Evolutionary conservation across 2,329 filamentous ascomycete genomes (phyloP), one percentile per base, ranked within the genome.

Genomic region (Coleophoma cylindrospora): DNA sequence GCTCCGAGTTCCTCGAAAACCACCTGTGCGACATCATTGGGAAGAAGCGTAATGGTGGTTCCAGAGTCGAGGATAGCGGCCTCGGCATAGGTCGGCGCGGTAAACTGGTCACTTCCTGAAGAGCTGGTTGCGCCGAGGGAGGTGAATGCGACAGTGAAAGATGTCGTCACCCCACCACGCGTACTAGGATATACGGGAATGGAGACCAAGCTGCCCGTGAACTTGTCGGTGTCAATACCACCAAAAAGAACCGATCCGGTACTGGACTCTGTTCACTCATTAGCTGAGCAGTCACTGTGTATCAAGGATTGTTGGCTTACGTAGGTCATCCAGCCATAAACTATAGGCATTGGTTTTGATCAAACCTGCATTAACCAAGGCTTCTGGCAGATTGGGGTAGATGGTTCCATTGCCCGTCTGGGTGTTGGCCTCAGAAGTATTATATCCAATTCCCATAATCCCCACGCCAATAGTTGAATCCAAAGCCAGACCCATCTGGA

Each of bases 11-110:
- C 56, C 43, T 60, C 45, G 62, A 67, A 68, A 34, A 81, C 68
- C 37, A 63, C 58, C 33, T 68, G 55, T 53, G 79, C 74, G 51
- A 86, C 66, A 34, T 69, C 59, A 50, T 76, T 67, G 3, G 85
- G 84, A 2, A 89, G 72, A 55, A 83, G 79, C 66, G 77, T 83
- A 47, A 86, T 66, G 43, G 79, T 84, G 55, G 78, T 82, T 44
- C 85, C 85, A 14, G 78, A 81, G 66, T 86, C 82, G 32, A 86
- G 72, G 43, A 81, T 72, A 34, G 77, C 72, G 19, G 70, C 64
- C 7, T 73, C 62, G 0, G 80, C 62, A 40, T 66, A 65, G 54
- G 57, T 57, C 17, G 47, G n/a, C 6, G 49, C 34, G 14, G 51
- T 56, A 32, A 56, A 36, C 12, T 40, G 21, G 22, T 44, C 41